Base-by-base conservation (phyloP, 495 filamentous ascomycete genomes). In the Chaetomidium leptoderma region DNA sequence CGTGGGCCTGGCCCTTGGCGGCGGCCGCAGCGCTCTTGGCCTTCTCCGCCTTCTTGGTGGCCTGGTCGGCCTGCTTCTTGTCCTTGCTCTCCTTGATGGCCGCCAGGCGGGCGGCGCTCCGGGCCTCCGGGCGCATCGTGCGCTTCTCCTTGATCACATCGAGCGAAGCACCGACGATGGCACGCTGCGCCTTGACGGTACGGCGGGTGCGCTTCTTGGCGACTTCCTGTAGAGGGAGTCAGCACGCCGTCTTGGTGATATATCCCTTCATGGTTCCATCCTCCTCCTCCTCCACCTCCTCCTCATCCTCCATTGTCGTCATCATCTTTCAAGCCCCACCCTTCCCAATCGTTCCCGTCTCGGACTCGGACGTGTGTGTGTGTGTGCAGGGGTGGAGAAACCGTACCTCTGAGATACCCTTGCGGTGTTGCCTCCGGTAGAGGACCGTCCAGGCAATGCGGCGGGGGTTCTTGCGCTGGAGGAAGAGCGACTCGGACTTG, bases 101-200 rank as follows among this genome's bases (percentile, higher is more conserved):
- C 68, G 86, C 81, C 61, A 83, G 79, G 76, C 93, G 93, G 70
- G 91, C 92, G 69, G 95, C 93, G 67, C 83, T 81, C 72, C 93
- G 92, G 74, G 90, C 93, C 80, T 97, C 93, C 62, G 93, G 93
- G 66, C 95, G 90, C 81, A 86, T 81, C 60, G 82, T 76, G 71
- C 93, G 92, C 79, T 90, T 90, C 86, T 99, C 93, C 85, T 97
- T 99, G 85, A 99, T 97, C 67, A 96, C 88, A 68, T 99, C 95
- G 76, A 99, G 91, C 65, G 92, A 95, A 67, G 92, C 92, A 83
- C 93, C 93, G 72, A 97, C 93, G 82, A 99, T 95, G 72, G 89
- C 91, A 81, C 93, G 92, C 84, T 99, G 93, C 75, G 86, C 78
- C 88, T 99, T 99, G 80, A 99, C 88, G 66, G 90, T 92, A 71